Conservation (phyloP, 768 basidiomycete species). For the Rickenella mellea region DNA sequence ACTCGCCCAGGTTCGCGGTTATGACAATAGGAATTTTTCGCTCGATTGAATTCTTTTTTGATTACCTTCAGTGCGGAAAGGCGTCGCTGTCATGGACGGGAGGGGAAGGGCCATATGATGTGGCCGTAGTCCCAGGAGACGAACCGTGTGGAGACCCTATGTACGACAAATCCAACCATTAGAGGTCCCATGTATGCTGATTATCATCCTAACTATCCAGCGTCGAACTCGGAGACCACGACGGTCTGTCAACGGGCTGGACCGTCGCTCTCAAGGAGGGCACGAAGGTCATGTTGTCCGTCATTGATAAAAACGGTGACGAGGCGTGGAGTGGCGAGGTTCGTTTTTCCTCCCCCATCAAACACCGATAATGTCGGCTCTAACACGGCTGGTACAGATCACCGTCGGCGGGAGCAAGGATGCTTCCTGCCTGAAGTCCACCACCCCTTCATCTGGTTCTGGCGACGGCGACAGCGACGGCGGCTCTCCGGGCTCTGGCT, state of each 20-base stretch:
- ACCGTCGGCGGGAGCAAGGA: slow-evolving; percentile 25
- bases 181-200: not conserved
- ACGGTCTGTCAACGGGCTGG: slow-evolving; percentile 35
- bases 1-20: slow-evolving; percentile 38
- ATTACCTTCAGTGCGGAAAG: slow-evolving; percentile 38
- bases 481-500: not conserved
- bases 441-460: slow-evolving; percentile 7
- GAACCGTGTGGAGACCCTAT: slow-evolving; percentile 52
- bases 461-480: slow-evolving; percentile 1
- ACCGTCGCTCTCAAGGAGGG: slow-evolving; percentile 35
- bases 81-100: slow-evolving; percentile 42
- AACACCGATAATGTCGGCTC: not conserved
- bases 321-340: slow-evolving; percentile 65
- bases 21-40: not conserved
- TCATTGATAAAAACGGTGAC: slow-evolving; percentile 40
- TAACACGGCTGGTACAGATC: slow-evolving; percentile 18
- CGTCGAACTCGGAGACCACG: slow-evolving; percentile 44
- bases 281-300: slow-evolving; percentile 37
- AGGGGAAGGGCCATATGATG: slow-evolving; percentile 41
- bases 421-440: slow-evolving; percentile 24
- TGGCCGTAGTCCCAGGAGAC: slow-evolving; percentile 40
- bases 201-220: slow-evolving; percentile 24
- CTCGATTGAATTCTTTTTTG: slow-evolving; percentile 1
- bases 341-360: slow-evolving; percentile 15
- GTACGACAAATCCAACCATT: slow-evolving; percentile 28